Evolutionary conservation across 345 rosid species (phyloP).

Genomic region (Rhizophora apiculata): DNA sequence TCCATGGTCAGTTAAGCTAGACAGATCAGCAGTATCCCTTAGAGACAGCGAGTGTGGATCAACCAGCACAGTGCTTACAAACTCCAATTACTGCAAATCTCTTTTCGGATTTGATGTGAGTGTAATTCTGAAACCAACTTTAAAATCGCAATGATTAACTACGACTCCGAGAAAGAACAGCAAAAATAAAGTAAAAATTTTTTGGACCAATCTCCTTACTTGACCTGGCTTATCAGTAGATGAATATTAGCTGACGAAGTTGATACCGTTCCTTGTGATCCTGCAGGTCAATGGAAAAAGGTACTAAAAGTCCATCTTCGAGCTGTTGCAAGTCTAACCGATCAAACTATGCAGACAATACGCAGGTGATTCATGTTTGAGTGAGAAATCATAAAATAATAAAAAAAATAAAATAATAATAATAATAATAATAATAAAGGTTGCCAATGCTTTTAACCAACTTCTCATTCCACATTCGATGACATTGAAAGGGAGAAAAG

Average conservation of each 20-base stretch:
- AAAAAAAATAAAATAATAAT: no score
- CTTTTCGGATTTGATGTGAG: slow-evolving; percentile 37
- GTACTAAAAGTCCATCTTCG: not conserved
- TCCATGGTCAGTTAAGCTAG: slow-evolving; percentile 84
- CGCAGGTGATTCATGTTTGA: not conserved
- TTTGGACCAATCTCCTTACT: no score
- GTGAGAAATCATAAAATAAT: not conserved
- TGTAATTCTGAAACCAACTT: not conserved
- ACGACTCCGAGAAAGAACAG: not conserved
- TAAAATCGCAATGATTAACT: not conserved
- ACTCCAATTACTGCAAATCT: slow-evolving; percentile 64
- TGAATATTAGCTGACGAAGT: no score
- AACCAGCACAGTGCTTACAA: slow-evolving; percentile 68
- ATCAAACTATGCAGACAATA: no score
- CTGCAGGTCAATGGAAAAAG: slow-evolving; percentile 26
- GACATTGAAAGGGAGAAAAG: not conserved
- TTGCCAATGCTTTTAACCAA: not conserved
- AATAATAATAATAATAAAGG: no score
- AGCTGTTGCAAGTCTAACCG: not conserved
- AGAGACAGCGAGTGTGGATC: slow-evolving; percentile 87
- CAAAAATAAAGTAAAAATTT: not conserved
- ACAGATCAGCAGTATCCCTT: slow-evolving; percentile 63
- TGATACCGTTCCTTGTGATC: no score
- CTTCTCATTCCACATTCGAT: not conserved
- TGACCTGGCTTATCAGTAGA: no score